Evolutionary conservation across 495 filamentous ascomycete species (phyloP).

Genomic region (Podospora anserina): DNA sequence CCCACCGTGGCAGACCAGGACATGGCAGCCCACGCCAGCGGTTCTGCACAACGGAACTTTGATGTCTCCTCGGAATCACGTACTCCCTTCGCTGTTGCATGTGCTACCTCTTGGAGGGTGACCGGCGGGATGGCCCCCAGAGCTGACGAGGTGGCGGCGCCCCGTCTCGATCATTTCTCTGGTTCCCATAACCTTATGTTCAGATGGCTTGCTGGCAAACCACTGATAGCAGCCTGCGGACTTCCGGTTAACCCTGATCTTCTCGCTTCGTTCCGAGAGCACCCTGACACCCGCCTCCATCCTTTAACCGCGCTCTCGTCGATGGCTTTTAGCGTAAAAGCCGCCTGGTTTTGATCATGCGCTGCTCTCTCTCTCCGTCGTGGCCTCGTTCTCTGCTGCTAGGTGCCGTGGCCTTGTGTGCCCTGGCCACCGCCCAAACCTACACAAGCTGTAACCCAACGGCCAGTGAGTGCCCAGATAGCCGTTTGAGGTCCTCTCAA

Average conservation of each 20-base stretch:
- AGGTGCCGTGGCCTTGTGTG: slow-evolving; percentile 2
- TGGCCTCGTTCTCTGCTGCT: neutral
- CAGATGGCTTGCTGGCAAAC: neutral
- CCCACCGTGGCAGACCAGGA: neutral
- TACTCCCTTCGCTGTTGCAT: neutral
- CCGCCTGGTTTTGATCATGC: neutral
- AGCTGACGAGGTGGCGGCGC: neutral
- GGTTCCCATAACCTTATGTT: neutral
- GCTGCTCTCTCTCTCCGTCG: slow-evolving; percentile 1
- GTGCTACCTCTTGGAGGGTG: neutral
- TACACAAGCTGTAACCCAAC: slow-evolving; percentile 21
- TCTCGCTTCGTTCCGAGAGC: neutral
- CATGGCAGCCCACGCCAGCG: neutral
- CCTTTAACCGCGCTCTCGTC: neutral
- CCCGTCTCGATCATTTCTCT: neutral
- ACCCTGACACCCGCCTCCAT: neutral
- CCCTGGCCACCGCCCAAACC: slow-evolving; percentile 11
- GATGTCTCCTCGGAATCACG: neutral
- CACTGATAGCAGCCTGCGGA: neutral
- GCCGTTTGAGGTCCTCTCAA: neutral
- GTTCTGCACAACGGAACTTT: neutral
- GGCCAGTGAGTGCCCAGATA: slow-evolving; percentile 6
- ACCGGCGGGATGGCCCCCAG: neutral
- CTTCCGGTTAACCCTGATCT: neutral
- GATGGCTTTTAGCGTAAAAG: neutral